Percentiles rank a stretch among this genome's conserved stretches.
phyloP scores from a whole-genome alignment of 352 stramenopile species.

The Lagenidium giganteum region DNA sequence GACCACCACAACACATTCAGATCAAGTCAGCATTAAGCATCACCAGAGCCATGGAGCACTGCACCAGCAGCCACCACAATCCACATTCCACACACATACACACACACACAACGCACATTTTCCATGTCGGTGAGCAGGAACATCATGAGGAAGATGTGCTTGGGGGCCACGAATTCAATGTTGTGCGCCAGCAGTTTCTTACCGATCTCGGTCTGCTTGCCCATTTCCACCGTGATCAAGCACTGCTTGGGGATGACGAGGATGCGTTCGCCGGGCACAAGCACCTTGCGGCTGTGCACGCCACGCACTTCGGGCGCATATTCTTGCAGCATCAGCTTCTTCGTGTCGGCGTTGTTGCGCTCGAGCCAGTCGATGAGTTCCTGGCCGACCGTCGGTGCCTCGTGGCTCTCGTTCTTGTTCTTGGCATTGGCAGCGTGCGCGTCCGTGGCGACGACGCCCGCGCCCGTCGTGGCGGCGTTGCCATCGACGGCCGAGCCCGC shows the following conservation, averaged over 20 bases:
- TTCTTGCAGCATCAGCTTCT: constrained; percentile 75
- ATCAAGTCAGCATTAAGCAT: not conserved
- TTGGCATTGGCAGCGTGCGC: too few relatives aligned
- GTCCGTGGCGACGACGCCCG: too few relatives aligned
- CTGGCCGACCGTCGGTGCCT: constrained; percentile 33
- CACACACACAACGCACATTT: constrained; percentile 31
- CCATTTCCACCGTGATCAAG: constrained; percentile 99
- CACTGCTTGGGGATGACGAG: constrained; percentile 93
- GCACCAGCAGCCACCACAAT: not conserved
- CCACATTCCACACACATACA: not conserved
- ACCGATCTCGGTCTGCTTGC: constrained; percentile 95
- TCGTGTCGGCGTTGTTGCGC: constrained; percentile 58
- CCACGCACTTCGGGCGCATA: constrained; percentile 92
- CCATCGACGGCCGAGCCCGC: too few relatives aligned
- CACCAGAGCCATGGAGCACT: not conserved
- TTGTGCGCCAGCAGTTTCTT: constrained; percentile 90
- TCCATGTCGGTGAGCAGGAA: constrained; percentile 98
- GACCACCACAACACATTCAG: not conserved
- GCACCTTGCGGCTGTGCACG: constrained; percentile 86
- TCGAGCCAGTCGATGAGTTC: constrained; percentile 80
- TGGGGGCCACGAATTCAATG: constrained; percentile 96
- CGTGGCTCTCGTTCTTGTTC: too few relatives aligned
- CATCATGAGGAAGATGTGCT: constrained; percentile 99
- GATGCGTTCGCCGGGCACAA: constrained; percentile 84
- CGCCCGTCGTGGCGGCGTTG: too few relatives aligned